Percentiles rank a stretch among this genome's conserved stretches.
phyloP scores from a whole-genome alignment of 148 eudicot species.

The Tetragonia tetragonoides region DNA sequence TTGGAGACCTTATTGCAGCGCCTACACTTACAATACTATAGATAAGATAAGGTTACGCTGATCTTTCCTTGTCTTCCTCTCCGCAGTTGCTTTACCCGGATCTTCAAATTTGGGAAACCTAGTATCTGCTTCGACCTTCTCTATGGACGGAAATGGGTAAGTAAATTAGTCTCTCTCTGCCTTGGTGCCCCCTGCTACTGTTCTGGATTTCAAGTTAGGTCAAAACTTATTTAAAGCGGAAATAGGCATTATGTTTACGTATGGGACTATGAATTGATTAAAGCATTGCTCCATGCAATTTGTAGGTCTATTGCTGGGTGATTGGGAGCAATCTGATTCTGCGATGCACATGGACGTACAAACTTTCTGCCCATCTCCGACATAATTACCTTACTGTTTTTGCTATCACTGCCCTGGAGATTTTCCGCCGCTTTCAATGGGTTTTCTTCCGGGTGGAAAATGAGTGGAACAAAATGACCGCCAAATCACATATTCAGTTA shows the following conservation, averaged over 20 bases:
- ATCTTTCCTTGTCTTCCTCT: too few relatives aligned
- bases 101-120: constrained; percentile 85
- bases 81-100: constrained; percentile 84
- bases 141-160: constrained; percentile 83
- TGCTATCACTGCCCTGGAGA: constrained; percentile 77
- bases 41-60: too few relatives aligned
- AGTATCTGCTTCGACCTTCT: constrained; percentile 54
- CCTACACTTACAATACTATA: too few relatives aligned
- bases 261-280: neutral
- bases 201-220: neutral
- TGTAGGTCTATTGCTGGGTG: constrained; percentile 81
- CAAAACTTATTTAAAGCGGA: neutral
- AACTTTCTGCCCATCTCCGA: constrained; percentile 95
- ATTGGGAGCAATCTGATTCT: constrained; percentile 87
- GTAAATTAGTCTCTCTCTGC: neutral
- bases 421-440: constrained; percentile 92
- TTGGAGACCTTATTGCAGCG: too few relatives aligned
- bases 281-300: neutral
- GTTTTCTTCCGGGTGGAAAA: constrained; percentile 91
- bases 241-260: neutral
- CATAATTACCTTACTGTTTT: constrained; percentile 84
- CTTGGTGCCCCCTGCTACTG: neutral
- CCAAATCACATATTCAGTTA: constrained; percentile 54
- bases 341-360: constrained; percentile 99
- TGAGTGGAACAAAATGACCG: constrained; percentile 82